Evolutionary conservation across 208 protist species (phyloP).

Genomic region (Trypanosoma congolense): DNA sequence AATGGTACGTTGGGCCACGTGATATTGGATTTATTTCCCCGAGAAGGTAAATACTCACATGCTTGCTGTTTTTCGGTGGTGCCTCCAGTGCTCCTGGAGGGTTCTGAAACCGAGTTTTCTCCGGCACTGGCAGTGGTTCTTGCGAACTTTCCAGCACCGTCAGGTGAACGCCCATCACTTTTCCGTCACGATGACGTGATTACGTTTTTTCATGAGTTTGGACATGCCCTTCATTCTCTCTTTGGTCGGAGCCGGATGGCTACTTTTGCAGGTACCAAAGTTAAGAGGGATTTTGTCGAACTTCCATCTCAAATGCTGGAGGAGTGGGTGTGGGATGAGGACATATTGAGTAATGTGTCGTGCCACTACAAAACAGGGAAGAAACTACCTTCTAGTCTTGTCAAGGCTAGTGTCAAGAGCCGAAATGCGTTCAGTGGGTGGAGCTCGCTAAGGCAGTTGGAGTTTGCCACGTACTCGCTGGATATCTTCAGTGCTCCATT

Average conservation of each 20-base stretch:
- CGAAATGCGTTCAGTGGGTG: constrained; percentile 67
- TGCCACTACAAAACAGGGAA: constrained; percentile 80
- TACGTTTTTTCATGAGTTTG: constrained; percentile 91
- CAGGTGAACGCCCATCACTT: constrained; percentile 59
- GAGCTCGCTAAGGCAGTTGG: constrained; percentile 67
- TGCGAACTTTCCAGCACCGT: constrained; percentile 71
- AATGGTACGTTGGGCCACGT: constrained; percentile 64
- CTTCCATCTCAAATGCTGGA: constrained; percentile 87
- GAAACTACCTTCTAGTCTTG: constrained; percentile 52
- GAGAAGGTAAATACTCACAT: constrained; percentile 83
- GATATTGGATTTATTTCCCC: constrained; percentile 81
- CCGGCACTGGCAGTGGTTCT: constrained; percentile 73
- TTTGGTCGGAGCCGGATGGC: constrained; percentile 75
- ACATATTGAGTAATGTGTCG: constrained; percentile 73
- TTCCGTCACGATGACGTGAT: constrained; percentile 78
- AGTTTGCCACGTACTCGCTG: constrained; percentile 78
- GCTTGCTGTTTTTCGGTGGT: constrained; percentile 79
- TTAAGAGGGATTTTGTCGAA: constrained; percentile 89
- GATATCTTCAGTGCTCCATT: constrained; percentile 68
- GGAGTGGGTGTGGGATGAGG: constrained; percentile 86
- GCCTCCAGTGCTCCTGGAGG: constrained; percentile 46
- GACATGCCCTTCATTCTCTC: constrained; percentile 80
- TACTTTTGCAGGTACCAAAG: constrained; percentile 64
- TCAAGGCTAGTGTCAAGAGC: constrained; percentile 75
- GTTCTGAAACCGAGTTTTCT: constrained; percentile 57